These are phyloP conservation scores for Amylostereum areolatum DNA, from an alignment of 1,284 basidiomycete genomes.

Conservation along the genomic window DNA sequence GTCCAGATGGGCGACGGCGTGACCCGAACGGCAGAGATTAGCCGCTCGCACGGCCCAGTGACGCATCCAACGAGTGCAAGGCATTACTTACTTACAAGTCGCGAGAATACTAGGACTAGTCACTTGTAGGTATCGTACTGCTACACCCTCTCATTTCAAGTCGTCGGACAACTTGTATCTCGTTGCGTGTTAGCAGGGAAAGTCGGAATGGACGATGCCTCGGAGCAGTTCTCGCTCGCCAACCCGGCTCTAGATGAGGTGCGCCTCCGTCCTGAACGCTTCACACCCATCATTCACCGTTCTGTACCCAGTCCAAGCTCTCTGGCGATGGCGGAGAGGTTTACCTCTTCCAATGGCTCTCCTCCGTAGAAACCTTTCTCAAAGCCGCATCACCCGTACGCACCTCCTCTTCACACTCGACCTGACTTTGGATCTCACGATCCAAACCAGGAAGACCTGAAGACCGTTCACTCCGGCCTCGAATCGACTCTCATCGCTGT, in stretches of 20 bases:
- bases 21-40: no score
- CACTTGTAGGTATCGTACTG: no score
- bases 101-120: no score
- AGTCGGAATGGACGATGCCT: background rate
- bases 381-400: slow-evolving; percentile 43
- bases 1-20: no score
- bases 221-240: slow-evolving; percentile 7
- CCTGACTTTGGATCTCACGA: background rate
- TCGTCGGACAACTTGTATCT: no score
- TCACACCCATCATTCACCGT: background rate
- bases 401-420: slow-evolving; percentile 6
- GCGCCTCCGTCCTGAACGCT: background rate
- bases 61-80: no score
- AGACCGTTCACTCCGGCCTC: slow-evolving; percentile 52
- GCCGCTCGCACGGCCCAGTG: no score
- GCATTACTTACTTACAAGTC: no score
- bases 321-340: slow-evolving; percentile 73
- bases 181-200: no score
- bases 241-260: slow-evolving; percentile 10
- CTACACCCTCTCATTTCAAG: no score
- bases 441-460: slow-evolving; percentile 53
- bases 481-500: slow-evolving; percentile 63
- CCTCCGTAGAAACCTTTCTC: slow-evolving; percentile 57
- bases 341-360: slow-evolving; percentile 80
- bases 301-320: slow-evolving; percentile 49